A percentile compares a stretch with the other conserved stretches of the same genome.
Evolutionary conservation across 129 eudicot genomes (phyloP).

Genomic region (Tanacetum coccineum): DNA sequence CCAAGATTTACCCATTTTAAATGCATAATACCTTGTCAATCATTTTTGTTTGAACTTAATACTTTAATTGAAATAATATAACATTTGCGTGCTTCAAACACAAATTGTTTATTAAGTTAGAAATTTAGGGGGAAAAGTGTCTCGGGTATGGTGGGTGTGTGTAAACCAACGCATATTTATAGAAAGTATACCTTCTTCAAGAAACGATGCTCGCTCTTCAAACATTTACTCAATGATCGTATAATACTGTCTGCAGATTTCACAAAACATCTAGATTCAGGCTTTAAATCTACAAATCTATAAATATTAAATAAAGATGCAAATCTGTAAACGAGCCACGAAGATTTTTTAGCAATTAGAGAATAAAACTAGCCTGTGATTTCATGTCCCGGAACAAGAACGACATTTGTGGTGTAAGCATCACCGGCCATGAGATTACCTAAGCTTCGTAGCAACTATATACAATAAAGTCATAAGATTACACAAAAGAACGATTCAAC

Average conservation of each 20-base stretch:
- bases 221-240: conserved; percentile 64
- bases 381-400: conserved; percentile 61
- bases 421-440: conserved; percentile 97
- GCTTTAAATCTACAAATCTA: not conserved
- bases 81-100: too few relatives aligned
- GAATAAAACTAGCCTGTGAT: conserved; percentile 67
- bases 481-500: not conserved
- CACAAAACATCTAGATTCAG: conserved; percentile 1
- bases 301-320: not conserved
- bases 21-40: too few relatives aligned
- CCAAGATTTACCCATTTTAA: too few relatives aligned
- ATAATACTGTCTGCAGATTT: conserved; percentile 52
- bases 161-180: not conserved
- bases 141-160: conserved; percentile 2
- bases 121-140: not conserved
- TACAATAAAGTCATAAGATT: not conserved
- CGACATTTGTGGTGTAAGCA: conserved; percentile 47
- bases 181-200: conserved; percentile 62
- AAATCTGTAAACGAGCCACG: not conserved
- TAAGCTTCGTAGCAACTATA: conserved; percentile 76
- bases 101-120: not conserved
- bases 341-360: not conserved
- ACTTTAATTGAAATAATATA: too few relatives aligned
- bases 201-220: conserved; percentile 84
- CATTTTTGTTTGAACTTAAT: too few relatives aligned